These are phyloP conservation scores for Trametes villosa DNA, from an alignment of 768 basidiomycete species.

Conservation along the genomic window DNA sequence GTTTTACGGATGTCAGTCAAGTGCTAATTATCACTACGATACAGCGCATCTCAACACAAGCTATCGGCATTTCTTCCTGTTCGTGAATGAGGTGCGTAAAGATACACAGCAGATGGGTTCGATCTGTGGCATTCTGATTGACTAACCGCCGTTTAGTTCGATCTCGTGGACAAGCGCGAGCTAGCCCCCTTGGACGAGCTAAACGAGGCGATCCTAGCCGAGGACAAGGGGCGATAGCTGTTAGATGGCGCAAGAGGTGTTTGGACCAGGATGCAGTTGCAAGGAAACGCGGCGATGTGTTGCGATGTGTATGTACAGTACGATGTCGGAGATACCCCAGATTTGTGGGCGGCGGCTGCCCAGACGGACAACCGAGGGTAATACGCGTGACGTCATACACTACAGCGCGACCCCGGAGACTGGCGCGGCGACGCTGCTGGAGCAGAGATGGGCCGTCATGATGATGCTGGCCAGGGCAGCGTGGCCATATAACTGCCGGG, in stretches of 20 bases:
- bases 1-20: not conserved
- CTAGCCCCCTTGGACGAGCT: constrained; percentile 93
- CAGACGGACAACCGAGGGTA: no score
- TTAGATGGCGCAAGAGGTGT: not conserved
- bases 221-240: constrained; percentile 46
- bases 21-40: not conserved
- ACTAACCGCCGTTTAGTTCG: constrained; percentile 74
- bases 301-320: constrained; percentile 1
- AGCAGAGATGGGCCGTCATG: no score
- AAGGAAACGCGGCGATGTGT: not conserved
- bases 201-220: constrained; percentile 84
- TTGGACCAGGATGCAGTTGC: not conserved
- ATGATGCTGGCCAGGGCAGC: no score
- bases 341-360: no score
- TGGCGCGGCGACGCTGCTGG: no score
- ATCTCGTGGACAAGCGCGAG: constrained; percentile 96
- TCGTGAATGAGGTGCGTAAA: constrained; percentile 84
- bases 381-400: no score
- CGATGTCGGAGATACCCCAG: no score
- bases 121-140: constrained; percentile 20
- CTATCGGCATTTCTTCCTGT: constrained; percentile 97
- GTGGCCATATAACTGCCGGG: no score
- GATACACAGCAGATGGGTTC: not conserved
- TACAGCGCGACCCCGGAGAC: no score
- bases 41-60: constrained; percentile 97